Conservation (phyloP, 2,329 filamentous ascomycete genomes). For the Intubia oerlemansii region DNA sequence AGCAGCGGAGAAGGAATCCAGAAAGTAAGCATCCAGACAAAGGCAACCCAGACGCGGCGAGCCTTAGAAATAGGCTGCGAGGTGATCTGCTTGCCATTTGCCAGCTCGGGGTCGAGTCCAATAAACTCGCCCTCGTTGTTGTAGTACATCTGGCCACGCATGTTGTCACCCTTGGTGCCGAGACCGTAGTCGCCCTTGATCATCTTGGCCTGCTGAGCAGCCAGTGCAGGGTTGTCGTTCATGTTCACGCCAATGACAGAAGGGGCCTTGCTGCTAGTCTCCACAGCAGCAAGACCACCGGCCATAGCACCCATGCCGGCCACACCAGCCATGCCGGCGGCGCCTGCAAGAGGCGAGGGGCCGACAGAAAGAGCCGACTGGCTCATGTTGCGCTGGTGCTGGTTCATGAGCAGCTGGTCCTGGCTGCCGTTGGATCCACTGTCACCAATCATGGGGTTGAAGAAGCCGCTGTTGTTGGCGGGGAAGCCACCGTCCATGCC, state of each 20-base stretch:
- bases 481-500: conserved; percentile 55
- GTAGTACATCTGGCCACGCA: conserved; percentile 55
- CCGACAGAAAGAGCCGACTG: conserved; percentile 24
- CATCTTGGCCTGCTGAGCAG: conserved; percentile 29
- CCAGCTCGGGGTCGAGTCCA: conserved; percentile 57
- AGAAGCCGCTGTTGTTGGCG: conserved; percentile 49
- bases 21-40: conserved; percentile 77
- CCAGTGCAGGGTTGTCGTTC: conserved; percentile 16
- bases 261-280: conserved; percentile 29
- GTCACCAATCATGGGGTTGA: conserved; percentile 37
- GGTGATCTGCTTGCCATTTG: conserved; percentile 54
- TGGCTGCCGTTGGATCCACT: conserved; percentile 43
- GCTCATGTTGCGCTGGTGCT: conserved; percentile 32
- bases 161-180: conserved; percentile 64
- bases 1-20: conserved; percentile 84
- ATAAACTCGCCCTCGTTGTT: conserved; percentile 46
- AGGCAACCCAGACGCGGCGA: conserved; percentile 56
- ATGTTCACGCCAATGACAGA: conserved; percentile 11
- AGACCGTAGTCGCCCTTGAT: conserved; percentile 70
- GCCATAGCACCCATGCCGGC: conserved; percentile 10
- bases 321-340: conserved; percentile 5
- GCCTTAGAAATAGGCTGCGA: conserved; percentile 39
- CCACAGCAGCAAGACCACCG: background rate
- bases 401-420: conserved; percentile 45
- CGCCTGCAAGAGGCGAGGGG: conserved; percentile 12